phyloP scores from a whole-genome alignment of 140 eudicot species.

The Cichorium intybus region DNA sequence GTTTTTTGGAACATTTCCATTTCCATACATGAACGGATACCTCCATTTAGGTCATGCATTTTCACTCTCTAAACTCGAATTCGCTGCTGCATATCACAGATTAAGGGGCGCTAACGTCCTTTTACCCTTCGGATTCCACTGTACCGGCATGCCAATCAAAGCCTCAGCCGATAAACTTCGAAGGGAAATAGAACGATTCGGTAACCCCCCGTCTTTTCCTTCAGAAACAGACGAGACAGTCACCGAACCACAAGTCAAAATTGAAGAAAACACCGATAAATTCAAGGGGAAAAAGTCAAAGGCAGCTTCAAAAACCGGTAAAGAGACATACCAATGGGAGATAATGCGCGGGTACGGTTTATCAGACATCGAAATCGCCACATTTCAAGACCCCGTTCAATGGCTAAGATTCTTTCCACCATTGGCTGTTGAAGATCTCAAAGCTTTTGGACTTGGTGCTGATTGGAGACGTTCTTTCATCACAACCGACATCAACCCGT shows the following conservation, averaged over 20 bases:
- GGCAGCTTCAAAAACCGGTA: slow-evolving; percentile 64
- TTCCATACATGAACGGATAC: slow-evolving; percentile 90
- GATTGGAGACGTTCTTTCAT: slow-evolving; percentile 90
- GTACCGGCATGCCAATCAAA: slow-evolving; percentile 95
- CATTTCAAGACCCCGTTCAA: slow-evolving; percentile 65
- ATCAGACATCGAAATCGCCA: slow-evolving; percentile 71
- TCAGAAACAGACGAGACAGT: slow-evolving; percentile 44
- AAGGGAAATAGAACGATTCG: slow-evolving; percentile 67
- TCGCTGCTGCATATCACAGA: slow-evolving; percentile 85
- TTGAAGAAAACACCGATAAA: slow-evolving; percentile 50
- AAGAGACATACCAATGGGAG: slow-evolving; percentile 81
- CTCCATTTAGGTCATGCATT: slow-evolving; percentile 87
- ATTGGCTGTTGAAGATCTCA: slow-evolving; percentile 84
- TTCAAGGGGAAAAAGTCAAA: slow-evolving; percentile 85
- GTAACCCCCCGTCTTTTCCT: slow-evolving; percentile 80
- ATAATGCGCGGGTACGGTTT: slow-evolving; percentile 85
- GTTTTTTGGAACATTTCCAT: slow-evolving; percentile 86
- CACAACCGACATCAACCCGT: slow-evolving; percentile 80
- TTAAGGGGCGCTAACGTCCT: slow-evolving; percentile 86
- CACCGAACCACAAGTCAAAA: slow-evolving; percentile 34
- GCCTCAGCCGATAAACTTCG: slow-evolving; percentile 88
- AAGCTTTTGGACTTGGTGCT: slow-evolving; percentile 82
- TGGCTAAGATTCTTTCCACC: slow-evolving; percentile 87
- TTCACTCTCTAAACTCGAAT: slow-evolving; percentile 82
- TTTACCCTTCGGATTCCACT: slow-evolving; percentile 85